phyloP scores from a whole-genome alignment of 2,329 filamentous ascomycete species.

The Piedraia hortae region DNA sequence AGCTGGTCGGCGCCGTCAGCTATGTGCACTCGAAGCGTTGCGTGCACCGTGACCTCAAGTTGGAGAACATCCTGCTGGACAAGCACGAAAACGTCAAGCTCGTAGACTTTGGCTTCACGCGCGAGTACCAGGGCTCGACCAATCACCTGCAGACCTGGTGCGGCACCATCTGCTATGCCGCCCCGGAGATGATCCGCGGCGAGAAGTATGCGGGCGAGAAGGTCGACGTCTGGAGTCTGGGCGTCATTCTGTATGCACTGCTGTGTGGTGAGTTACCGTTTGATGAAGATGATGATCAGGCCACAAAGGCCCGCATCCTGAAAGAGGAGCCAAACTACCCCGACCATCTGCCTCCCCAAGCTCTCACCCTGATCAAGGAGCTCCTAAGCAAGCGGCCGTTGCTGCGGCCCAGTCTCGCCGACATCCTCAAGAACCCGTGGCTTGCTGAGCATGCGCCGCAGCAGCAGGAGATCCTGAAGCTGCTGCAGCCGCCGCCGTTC shows the following conservation, averaged over 20 bases:
- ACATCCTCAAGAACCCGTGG: constrained; percentile 72
- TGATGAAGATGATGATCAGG: constrained; percentile 82
- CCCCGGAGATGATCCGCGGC: constrained; percentile 92
- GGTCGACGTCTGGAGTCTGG: constrained; percentile 85
- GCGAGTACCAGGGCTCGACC: constrained; percentile 84
- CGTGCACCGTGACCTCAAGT: constrained; percentile 85
- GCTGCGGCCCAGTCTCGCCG: constrained; percentile 50
- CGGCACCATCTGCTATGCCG: constrained; percentile 90
- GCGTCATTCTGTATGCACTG: constrained; percentile 60
- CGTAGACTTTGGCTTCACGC: constrained; percentile 91
- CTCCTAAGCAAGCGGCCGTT: constrained; percentile 81
- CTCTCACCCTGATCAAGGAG: constrained; percentile 44
- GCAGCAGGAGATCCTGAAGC: constrained; percentile 67
- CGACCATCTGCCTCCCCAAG: constrained; percentile 49
- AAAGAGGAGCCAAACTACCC: constrained; percentile 66
- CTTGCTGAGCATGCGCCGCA: constrained; percentile 62
- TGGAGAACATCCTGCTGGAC: constrained; percentile 89
- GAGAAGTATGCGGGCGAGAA: constrained; percentile 97
- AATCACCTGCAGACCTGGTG: constrained; percentile 95
- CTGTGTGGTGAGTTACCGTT: constrained; percentile 73
- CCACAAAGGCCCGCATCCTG: constrained; percentile 64
- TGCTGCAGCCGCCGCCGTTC: constrained; percentile 58
- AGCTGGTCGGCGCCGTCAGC: constrained; percentile 76
- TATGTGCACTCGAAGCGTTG: constrained; percentile 91
- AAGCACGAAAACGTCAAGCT: constrained; percentile 94